phyloP scores from a whole-genome alignment of 805 yeast species.

The Cyberlindnera sargentensis region DNA sequence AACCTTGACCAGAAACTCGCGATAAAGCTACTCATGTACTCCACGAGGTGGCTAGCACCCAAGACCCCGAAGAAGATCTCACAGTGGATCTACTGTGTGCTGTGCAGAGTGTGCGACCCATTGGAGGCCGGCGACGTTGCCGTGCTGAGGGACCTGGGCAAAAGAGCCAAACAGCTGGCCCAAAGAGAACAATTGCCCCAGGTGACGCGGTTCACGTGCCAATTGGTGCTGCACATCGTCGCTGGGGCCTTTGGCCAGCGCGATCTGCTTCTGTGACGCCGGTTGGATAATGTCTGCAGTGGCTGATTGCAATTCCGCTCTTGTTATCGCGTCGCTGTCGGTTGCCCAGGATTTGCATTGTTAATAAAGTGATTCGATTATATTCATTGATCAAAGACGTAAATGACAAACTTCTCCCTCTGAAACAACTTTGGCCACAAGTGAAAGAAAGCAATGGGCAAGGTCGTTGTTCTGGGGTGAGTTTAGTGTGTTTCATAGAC shows the following conservation, averaged over 20 bases:
- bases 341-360: too few relatives aligned
- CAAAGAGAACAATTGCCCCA: slow-evolving; percentile 6
- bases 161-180: slow-evolving; percentile 10
- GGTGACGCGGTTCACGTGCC: slow-evolving; percentile 7
- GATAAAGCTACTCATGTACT: slow-evolving; percentile 15
- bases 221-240: slow-evolving; percentile 8
- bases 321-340: too few relatives aligned
- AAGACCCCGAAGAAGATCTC: slow-evolving; percentile 9
- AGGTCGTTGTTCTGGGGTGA: slow-evolving; percentile 5
- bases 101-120: slow-evolving; percentile 12
- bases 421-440: too few relatives aligned
- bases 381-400: too few relatives aligned
- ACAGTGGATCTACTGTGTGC: slow-evolving; percentile 16
- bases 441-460: slow-evolving; percentile 4
- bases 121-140: slow-evolving; percentile 15
- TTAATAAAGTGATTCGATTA: too few relatives aligned
- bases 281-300: too few relatives aligned
- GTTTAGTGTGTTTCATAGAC: not conserved
- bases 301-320: too few relatives aligned
- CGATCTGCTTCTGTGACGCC: slow-evolving; percentile 11
- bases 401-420: too few relatives aligned
- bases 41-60: slow-evolving; percentile 17
- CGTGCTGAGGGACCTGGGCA: slow-evolving; percentile 15
- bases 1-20: slow-evolving; percentile 17
- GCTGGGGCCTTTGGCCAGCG: slow-evolving; percentile 13